Conservation (phyloP, 2,329 filamentous ascomycete species). For the Periconia sp. region DNA sequence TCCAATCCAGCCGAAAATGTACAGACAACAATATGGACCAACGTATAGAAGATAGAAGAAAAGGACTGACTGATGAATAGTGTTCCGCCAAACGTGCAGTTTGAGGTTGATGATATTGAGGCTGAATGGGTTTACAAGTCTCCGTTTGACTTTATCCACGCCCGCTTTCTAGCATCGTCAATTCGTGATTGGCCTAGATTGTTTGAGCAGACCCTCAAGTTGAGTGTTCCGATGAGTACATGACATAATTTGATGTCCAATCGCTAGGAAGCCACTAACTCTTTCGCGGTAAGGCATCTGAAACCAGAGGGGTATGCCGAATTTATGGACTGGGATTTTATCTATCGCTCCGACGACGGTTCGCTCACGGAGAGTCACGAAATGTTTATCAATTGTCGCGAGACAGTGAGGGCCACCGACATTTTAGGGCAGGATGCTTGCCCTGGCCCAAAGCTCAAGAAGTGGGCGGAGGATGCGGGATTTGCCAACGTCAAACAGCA, state of each 20-base stretch:
- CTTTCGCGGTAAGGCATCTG: constrained; percentile 28
- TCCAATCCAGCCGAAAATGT: constrained; percentile 50
- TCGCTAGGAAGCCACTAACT: too few species aligned
- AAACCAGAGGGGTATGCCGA: constrained; percentile 54
- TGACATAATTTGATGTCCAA: too few species aligned
- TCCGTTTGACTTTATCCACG: constrained; percentile 60
- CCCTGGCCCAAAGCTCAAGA: constrained; percentile 35
- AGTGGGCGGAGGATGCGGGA: constrained; percentile 44
- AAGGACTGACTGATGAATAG: constrained; percentile 14
- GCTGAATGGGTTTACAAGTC: constrained; percentile 57
- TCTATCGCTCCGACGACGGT: constrained; percentile 42
- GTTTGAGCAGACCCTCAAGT: constrained; percentile 50
- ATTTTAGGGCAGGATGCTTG: constrained; percentile 12
- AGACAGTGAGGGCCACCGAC: constrained; percentile 3
- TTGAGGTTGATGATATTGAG: constrained; percentile 65
- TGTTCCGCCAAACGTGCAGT: constrained; percentile 62
- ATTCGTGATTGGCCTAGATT: constrained; percentile 58
- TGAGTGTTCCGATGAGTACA: constrained; percentile 1
- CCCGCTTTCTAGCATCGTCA: constrained; percentile 53
- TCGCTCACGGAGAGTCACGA: constrained; percentile 5
- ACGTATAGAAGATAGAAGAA: background rate
- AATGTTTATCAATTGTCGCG: constrained; percentile 7
- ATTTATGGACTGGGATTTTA: constrained; percentile 50
- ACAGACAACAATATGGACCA: background rate
- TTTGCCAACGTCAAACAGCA: constrained; percentile 46